phyloP scores from a whole-genome alignment of 345 rosid genomes.

The Rubroshorea leprosula region DNA sequence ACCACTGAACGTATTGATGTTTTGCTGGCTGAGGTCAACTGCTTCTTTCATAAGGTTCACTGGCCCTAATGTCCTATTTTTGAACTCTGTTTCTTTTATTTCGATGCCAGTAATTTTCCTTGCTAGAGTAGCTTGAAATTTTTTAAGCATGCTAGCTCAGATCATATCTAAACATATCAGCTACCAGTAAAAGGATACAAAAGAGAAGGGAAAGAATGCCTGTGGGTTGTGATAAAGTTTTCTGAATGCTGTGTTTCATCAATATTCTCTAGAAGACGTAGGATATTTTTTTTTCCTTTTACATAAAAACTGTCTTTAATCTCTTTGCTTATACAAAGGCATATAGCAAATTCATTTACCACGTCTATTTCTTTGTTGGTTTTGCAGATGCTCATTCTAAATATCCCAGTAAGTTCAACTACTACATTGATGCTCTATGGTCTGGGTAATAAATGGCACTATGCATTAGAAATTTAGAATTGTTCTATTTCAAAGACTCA shows the following conservation, averaged over 20 bases:
- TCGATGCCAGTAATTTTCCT: neutral
- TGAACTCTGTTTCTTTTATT: conserved; percentile 1
- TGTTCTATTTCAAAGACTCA: conserved; percentile 3
- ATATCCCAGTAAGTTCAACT: conserved; percentile 63
- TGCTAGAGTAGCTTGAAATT: neutral
- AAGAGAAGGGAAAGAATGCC: too few species aligned
- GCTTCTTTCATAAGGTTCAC: conserved; percentile 64
- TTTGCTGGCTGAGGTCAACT: conserved; percentile 34
- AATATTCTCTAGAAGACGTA: too few species aligned
- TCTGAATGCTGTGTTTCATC: too few species aligned
- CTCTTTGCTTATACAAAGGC: too few species aligned
- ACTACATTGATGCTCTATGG: conserved; percentile 16
- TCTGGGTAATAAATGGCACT: neutral
- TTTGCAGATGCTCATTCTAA: conserved; percentile 76
- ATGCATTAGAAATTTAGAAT: neutral
- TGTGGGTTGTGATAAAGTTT: too few species aligned
- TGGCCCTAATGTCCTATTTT: conserved; percentile 13
- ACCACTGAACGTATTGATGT: conserved; percentile 40
- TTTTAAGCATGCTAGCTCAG: neutral
- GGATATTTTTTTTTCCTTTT: too few species aligned
- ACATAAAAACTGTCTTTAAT: too few species aligned
- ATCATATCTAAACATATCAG: too few species aligned
- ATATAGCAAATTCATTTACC: conserved; percentile 7
- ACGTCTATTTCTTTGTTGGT: conserved; percentile 15
- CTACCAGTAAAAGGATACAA: too few species aligned